Evolutionary conservation across 345 rosid genomes (phyloP).

Genomic region (Adansonia digitata): DNA sequence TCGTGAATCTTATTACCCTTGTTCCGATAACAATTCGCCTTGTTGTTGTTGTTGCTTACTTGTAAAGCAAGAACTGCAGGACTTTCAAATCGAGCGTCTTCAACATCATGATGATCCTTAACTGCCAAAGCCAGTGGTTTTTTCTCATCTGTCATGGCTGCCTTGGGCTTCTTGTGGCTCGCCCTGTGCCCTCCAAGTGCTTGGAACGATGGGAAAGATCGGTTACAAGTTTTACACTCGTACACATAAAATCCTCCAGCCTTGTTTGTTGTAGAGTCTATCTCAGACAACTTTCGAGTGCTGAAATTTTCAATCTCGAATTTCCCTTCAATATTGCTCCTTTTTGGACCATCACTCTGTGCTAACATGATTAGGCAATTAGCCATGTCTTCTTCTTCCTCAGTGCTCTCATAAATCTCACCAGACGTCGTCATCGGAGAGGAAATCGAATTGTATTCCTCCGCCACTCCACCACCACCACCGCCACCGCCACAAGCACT

Average conservation of each 20-base stretch:
- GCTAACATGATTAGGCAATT: conserved; percentile 82
- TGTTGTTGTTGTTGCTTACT: conserved; percentile 15
- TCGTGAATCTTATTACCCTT: conserved; percentile 62
- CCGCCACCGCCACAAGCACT: conserved; percentile 27
- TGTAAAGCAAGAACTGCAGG: conserved; percentile 33
- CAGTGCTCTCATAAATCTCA: conserved; percentile 39
- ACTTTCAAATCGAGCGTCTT: conserved; percentile 19
- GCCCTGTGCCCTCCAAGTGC: conserved; percentile 98
- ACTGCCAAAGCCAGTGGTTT: conserved; percentile 15
- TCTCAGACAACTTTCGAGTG: conserved; percentile 29
- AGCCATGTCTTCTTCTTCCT: conserved; percentile 95
- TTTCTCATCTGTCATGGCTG: conserved; percentile 16
- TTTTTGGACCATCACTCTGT: conserved; percentile 37
- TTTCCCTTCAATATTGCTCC: background rate
- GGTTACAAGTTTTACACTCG: conserved; percentile 90
- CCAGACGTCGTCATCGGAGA: conserved; percentile 35
- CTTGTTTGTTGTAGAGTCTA: conserved; percentile 22
- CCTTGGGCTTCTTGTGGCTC: conserved; percentile 79
- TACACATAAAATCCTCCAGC: conserved; percentile 53
- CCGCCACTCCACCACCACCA: conserved; percentile 22
- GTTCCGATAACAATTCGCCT: conserved; percentile 14
- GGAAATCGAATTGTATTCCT: conserved; percentile 31
- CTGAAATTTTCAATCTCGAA: conserved; percentile 7
- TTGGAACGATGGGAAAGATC: conserved; percentile 85
- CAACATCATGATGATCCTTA: conserved; percentile 18